Conservation (phyloP, 2,329 filamentous ascomycete species). For the Botrytis galanthina region DNA sequence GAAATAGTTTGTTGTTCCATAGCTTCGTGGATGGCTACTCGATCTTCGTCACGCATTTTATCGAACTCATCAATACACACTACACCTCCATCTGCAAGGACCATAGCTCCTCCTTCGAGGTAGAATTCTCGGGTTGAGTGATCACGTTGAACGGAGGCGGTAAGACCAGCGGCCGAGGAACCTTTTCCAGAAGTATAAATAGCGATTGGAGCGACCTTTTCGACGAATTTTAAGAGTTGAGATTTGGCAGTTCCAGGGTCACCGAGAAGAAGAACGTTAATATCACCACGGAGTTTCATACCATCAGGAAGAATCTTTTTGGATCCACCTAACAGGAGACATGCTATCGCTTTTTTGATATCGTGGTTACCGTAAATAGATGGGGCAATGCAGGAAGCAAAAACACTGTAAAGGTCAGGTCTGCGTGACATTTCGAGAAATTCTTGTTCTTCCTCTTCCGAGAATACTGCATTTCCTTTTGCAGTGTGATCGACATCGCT, state of each 20-base stretch:
- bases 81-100: constrained; percentile 91
- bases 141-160: constrained; percentile 93
- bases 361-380: constrained; percentile 95
- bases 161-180: constrained; percentile 94
- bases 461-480: constrained; percentile 80
- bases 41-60: constrained; percentile 98
- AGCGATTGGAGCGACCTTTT: constrained; percentile 92
- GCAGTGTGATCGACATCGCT: constrained; percentile 86
- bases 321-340: constrained; percentile 86
- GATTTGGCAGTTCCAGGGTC: constrained; percentile 98
- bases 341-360: constrained; percentile 97
- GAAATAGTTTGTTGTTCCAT: constrained; percentile 99
- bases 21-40: constrained; percentile 97
- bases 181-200: constrained; percentile 99
- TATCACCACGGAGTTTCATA: constrained; percentile 96
- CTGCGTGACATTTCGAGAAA: constrained; percentile 87
- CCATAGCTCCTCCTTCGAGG: constrained; percentile 97
- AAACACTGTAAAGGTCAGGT: constrained; percentile 87
- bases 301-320: constrained; percentile 98
- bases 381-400: constrained; percentile 89
- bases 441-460: constrained; percentile 95
- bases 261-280: constrained; percentile 94
- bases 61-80: constrained; percentile 99
- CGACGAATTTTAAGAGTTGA: constrained; percentile 94
- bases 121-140: constrained; percentile 93